These are phyloP conservation scores for Aristolochia contorta DNA, from an alignment of 164 flowering plant species.

Conservation along the genomic window DNA sequence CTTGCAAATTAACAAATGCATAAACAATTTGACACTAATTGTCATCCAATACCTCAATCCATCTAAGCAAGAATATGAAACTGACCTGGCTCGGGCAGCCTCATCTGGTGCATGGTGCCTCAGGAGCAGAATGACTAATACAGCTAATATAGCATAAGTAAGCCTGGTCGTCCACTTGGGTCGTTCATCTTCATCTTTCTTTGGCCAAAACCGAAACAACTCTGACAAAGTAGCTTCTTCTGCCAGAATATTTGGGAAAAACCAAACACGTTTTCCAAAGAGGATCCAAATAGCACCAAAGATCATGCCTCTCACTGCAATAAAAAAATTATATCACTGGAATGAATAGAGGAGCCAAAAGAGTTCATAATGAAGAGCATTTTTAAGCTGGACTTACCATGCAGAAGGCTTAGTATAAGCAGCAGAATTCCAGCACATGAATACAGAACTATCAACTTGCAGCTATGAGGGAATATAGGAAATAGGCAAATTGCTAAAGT, in stretches of 20 bases:
- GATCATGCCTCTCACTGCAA: conserved; percentile 65
- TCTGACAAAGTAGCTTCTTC: conserved; percentile 94
- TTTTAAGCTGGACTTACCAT: conserved; percentile 35
- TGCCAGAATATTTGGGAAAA: conserved; percentile 95
- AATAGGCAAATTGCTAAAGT: conserved; percentile 97
- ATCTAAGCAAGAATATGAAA: conserved; percentile 1
- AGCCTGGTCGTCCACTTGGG: conserved; percentile 95
- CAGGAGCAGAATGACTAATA: conserved; percentile 49
- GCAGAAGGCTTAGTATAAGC: conserved; percentile 55
- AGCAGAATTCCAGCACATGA: conserved; percentile 81
- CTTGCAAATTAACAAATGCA: too few species aligned
- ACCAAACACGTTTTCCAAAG: conserved; percentile 86
- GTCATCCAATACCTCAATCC: too few species aligned
- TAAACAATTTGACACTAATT: too few species aligned
- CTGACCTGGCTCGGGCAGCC: conserved; percentile 97
- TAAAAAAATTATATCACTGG: not conserved
- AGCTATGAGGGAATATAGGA: conserved; percentile 88
- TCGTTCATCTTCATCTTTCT: conserved; percentile 86
- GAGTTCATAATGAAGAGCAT: not conserved
- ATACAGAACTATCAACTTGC: conserved; percentile 80
- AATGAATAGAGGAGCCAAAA: too few species aligned
- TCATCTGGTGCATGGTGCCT: conserved; percentile 99
- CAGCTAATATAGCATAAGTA: conserved; percentile 57
- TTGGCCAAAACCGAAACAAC: conserved; percentile 90
- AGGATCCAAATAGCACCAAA: conserved; percentile 71